A percentile compares a stretch with the other conserved stretches of the same genome.
Conservation (phyloP, 1,139 yeast genomes). For the Pichia sp. region DNA sequence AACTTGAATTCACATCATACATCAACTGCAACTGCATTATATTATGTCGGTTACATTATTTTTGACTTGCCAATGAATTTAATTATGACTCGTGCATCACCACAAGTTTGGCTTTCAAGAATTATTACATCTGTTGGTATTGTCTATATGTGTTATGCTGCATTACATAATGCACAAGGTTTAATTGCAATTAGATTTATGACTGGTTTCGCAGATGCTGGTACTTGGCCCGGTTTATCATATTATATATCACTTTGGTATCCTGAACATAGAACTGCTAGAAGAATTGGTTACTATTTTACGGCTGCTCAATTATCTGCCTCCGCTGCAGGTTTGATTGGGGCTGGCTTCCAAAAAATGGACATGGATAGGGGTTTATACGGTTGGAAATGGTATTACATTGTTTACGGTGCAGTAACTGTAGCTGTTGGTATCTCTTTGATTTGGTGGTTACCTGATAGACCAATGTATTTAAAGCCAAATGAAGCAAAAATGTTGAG, state of each 20-base stretch:
- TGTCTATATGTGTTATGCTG: constrained; percentile 67
- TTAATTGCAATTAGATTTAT: constrained; percentile 67
- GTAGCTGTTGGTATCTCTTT: constrained; percentile 57
- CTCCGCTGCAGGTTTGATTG: constrained; percentile 76
- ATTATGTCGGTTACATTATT: constrained; percentile 75
- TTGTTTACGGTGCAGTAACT: constrained; percentile 72
- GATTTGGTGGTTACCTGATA: constrained; percentile 83
- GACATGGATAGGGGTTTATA: constrained; percentile 62
- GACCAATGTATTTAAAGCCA: constrained; percentile 35
- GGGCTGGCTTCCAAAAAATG: constrained; percentile 84
- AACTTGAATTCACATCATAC: constrained; percentile 49
- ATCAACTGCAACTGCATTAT: constrained; percentile 74
- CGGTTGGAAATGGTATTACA: constrained; percentile 88
- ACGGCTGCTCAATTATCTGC: constrained; percentile 90
- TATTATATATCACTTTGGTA: constrained; percentile 83
- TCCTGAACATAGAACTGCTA: constrained; percentile 71
- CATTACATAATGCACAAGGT: constrained; percentile 49
- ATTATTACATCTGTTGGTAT: constrained; percentile 72
- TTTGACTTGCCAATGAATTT: constrained; percentile 88
- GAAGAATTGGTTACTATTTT: constrained; percentile 80
- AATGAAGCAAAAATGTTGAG: constrained; percentile 9
- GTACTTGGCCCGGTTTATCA: constrained; percentile 92
- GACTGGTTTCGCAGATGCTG: constrained; percentile 80
- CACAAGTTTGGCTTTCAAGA: constrained; percentile 81
- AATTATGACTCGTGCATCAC: constrained; percentile 75